Base-by-base conservation (phyloP, 139 green algal genomes). In the Marvania coccoides region DNA sequence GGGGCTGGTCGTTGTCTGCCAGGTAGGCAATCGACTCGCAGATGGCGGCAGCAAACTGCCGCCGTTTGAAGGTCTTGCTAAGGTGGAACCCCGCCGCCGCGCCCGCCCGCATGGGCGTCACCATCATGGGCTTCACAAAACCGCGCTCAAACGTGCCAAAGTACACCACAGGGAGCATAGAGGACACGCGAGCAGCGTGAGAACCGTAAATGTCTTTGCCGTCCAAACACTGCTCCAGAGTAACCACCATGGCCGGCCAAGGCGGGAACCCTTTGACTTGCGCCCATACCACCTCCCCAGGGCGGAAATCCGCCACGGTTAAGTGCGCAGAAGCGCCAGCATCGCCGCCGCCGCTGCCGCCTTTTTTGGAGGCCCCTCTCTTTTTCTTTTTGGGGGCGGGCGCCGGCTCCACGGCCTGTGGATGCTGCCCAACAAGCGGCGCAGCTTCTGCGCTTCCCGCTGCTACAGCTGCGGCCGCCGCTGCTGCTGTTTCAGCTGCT, bases 161-260 rank as follows among this genome's bases (percentile, higher is more conserved):
- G 60, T 53, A 82, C 35, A 59, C 39, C 36, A 79, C 37, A 0
- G 65, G 24, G 7, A 59, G 1, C 8, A 35, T 31, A 51, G 19
- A 28, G 19, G 19, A 19, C 42, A 51, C 19, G 19, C 10, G 56
- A 51, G 6, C 33, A 24, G 12, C 47, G 24, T 33, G 9, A 35
- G 15, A 56, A 24, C 12, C n/a, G n/a, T n/a, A n/a, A n/a, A n/a
- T n/a, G n/a, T n/a, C n/a, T n/a, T n/a, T n/a, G n/a, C n/a, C n/a
- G n/a, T n/a, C n/a, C n/a, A n/a, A n/a, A n/a, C n/a, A n/a, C n/a
- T 89, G 71, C 48, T 85, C 81, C 7, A 24, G 33, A 6, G 77
- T 88, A 51, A 83, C 76, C 10, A 87, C 64, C 13, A 91, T 35
- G 3, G 70, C 76, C 0, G 85, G 85, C 85, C 85, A 91, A 14